A percentile compares a stretch with the other conserved stretches of the same genome.
phyloP scores from a whole-genome alignment of 176 grass and related monocot genomes.

The Miscanthus lutarioriparius region DNA sequence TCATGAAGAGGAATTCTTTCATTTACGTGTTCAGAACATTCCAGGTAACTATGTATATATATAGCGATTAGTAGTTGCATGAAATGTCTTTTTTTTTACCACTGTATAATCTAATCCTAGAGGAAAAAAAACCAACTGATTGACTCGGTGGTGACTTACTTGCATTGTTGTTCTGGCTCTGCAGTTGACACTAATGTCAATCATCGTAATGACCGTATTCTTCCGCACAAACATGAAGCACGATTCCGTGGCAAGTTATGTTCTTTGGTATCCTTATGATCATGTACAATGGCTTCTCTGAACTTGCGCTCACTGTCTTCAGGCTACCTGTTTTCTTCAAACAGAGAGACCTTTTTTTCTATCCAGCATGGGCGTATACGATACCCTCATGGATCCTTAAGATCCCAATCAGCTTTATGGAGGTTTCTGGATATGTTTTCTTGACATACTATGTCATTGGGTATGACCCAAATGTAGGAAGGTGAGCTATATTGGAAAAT shows the following conservation, averaged over 20 bases:
- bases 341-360: constrained; percentile 85
- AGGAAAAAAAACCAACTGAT: background rate
- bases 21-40: constrained; percentile 73
- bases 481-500: constrained; percentile 49
- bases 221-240: constrained; percentile 77
- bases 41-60: constrained; percentile 43
- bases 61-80: background rate
- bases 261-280: constrained; percentile 71
- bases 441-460: constrained; percentile 82
- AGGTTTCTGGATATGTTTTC: constrained; percentile 77
- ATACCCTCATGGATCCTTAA: constrained; percentile 84
- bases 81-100: background rate
- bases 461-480: constrained; percentile 73
- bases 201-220: constrained; percentile 77
- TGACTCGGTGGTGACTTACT: background rate
- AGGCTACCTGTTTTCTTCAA: constrained; percentile 93
- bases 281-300: constrained; percentile 81
- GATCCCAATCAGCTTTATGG: constrained; percentile 69
- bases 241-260: constrained; percentile 32
- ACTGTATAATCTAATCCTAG: background rate
- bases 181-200: constrained; percentile 61
- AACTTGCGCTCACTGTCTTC: constrained; percentile 63
- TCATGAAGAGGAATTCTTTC: constrained; percentile 95
- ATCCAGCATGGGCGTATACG: constrained; percentile 82
- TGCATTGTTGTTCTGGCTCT: constrained; percentile 19